Evolutionary conservation across 2,329 filamentous ascomycete species (phyloP), one percentile per base, ranked within the genome.

Genomic region (Sporothrix curviconia): DNA sequence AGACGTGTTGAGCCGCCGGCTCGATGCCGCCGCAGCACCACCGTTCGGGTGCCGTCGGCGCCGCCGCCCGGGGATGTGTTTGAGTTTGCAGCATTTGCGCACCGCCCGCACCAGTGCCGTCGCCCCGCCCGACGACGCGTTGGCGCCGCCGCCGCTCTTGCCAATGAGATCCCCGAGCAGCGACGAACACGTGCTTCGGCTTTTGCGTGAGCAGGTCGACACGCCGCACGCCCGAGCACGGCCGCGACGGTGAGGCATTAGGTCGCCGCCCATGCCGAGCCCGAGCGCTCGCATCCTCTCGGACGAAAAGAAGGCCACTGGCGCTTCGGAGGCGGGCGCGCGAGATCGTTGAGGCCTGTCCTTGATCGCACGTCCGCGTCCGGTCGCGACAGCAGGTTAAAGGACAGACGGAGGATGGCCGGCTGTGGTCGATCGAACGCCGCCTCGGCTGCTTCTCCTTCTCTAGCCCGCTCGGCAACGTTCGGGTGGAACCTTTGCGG

Each of bases 201-300:
- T 81, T 82, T 34, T 82, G n/a, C n/a, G n/a, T 79, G 2, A 86
- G 71, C 30, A 86, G 73, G 57, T 86, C 83, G 0, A 79, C 78
- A 28, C 79, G 71, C 17, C 81, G 70, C 1, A 84, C 76, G 0
- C 76, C 79, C 0, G 74, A 66, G 74, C 37, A 66, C 74, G 50
- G 65, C 69, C 59, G 71, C 77, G 53, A 67, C 72, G 55, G 51
- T 63, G 66, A 11, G 70, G 69, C 6, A 32, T 5, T 1, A 68
- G 63, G 19, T 74, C 68, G 14, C 67, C 67, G 11, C 66, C 64
- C 17, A 68, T 70, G 24, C 68, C 69, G 67, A 69, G 43, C 63
- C 61, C 28, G 59, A 63, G 54, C 74, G 76, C 56, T 76, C 75
- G n/a, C 25, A 66, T 67, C 63, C 57, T 78, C 65, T 68, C 66